These are phyloP conservation scores for Vanrija sp. DNA, from an alignment of 1,284 basidiomycete species.

Conservation along the genomic window DNA sequence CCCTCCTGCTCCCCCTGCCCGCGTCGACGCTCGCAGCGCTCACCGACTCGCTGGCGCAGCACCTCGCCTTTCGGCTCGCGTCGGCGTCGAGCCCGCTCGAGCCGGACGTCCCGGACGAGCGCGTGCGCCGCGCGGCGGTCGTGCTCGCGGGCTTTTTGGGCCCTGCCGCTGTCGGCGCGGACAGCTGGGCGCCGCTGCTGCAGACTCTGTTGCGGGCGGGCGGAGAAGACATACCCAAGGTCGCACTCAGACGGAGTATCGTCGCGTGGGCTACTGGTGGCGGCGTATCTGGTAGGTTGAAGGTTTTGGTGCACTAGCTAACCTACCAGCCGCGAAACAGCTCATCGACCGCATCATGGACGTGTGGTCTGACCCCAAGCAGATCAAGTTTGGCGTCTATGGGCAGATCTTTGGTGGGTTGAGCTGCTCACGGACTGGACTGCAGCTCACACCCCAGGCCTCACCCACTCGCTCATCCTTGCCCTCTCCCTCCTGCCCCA, in stretches of 20 bases:
- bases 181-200: conserved; percentile 33
- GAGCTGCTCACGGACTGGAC: too few relatives aligned
- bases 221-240: conserved; percentile 1
- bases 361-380: conserved; percentile 46
- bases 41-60: conserved; percentile 23
- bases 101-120: conserved; percentile 18
- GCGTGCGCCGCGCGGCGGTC: conserved; percentile 20
- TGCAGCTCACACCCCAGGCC: conserved; percentile 51
- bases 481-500: conserved; percentile 59
- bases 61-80: conserved; percentile 19
- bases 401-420: conserved; percentile 41
- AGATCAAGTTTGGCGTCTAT: conserved; percentile 45
- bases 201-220: conserved; percentile 1
- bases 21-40: conserved; percentile 45
- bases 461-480: conserved; percentile 67
- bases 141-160: conserved; percentile 30
- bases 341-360: conserved; percentile 39
- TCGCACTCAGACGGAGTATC: conserved; percentile 25
- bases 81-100: neutral
- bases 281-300: conserved; percentile 1
- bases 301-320: neutral
- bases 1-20: conserved; percentile 61
- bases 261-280: conserved; percentile 35
- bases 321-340: conserved; percentile 8
- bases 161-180: conserved; percentile 17